Base-by-base conservation (phyloP, 2,329 filamentous ascomycete species). In the Sporothrix phasma region DNA sequence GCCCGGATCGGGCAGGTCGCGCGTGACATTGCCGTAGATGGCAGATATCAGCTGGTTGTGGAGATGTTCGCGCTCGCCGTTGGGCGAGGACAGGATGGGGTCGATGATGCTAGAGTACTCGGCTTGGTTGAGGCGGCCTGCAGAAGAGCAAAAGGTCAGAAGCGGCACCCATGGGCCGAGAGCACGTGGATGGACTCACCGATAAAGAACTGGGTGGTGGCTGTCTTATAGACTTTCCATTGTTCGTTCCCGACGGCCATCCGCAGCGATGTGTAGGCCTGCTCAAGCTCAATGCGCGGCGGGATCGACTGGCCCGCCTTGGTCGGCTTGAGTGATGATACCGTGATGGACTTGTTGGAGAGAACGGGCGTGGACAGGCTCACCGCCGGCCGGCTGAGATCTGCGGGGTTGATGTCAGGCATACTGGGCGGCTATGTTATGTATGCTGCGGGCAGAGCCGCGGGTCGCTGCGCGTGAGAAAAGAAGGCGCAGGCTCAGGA, bases 321-420 rank as follows among this genome's bases (percentile, higher is more conserved):
- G 62, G 79, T 73, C 22, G 80, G 72, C 71, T 85, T 85, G 58
- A 78, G 69, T 19, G 78, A 75, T 45, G 81, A 79, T 63, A 83
- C 78, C 51, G 80, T 80, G 69, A 87, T 79, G 60, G 82, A 77
- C 72, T 87, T 87, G 51, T 76, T 78, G 65, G 82, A 75, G 65
- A 87, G 74, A 46, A 84, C 78, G 66, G 85, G 84, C 5, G 84
- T 86, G 53, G 83, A 79, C 63, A 85, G 78, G 73, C 76, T 80
- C 73, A 81, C 74, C 56, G 83, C 76, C 67, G 84, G 82, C 71
- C 84, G 83, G 79, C 84, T 87, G 71, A 88, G 75, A 68, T 85
- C 84, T 77, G 85, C 84, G 71, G 85, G 85, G 78, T 88, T 85
- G 76, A 88, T 88, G 76, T 88, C 85, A 71, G 85, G 84, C 85